A percentile compares a stretch with the other conserved stretches of the same genome.
Conservation (phyloP, 2,329 filamentous ascomycete species). For the Trematosphaeria pertusa region DNA sequence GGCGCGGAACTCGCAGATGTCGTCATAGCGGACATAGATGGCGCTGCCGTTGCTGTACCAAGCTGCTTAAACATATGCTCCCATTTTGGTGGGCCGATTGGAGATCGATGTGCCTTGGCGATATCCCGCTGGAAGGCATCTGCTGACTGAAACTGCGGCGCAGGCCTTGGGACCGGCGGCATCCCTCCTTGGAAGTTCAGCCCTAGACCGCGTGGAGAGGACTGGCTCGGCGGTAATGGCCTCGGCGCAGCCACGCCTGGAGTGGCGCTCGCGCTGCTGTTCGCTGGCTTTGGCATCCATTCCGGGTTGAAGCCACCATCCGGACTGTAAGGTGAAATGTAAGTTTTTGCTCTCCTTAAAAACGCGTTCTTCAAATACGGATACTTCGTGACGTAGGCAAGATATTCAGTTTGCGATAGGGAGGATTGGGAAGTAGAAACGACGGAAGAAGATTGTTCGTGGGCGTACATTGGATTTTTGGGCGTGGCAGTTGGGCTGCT, state of each 20-base stretch:
- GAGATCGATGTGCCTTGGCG: slow-evolving; percentile 27
- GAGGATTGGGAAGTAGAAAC: slow-evolving; percentile 44
- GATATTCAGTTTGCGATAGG: slow-evolving; percentile 44
- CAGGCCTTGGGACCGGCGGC: slow-evolving; percentile 31
- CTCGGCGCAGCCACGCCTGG: slow-evolving; percentile 23
- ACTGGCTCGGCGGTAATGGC: slow-evolving; percentile 17
- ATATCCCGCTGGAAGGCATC: slow-evolving; percentile 54
- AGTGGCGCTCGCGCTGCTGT: slow-evolving; percentile 10
- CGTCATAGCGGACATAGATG: not conserved
- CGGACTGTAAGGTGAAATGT: slow-evolving; percentile 56
- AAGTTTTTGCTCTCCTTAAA: slow-evolving; percentile 53
- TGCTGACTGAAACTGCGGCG: slow-evolving; percentile 52
- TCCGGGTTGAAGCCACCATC: slow-evolving; percentile 50
- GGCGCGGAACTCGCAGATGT: slow-evolving; percentile 7
- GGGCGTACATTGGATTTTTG: slow-evolving; percentile 49
- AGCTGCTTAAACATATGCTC: slow-evolving; percentile 45
- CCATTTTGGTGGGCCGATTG: slow-evolving; percentile 36
- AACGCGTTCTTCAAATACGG: slow-evolving; percentile 56
- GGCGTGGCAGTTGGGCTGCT: slow-evolving; percentile 39
- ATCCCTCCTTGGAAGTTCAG: slow-evolving; percentile 16
- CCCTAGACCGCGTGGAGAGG: slow-evolving; percentile 15
- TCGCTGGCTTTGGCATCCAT: slow-evolving; percentile 44
- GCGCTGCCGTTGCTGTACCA: slow-evolving; percentile 24
- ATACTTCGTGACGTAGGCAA: slow-evolving; percentile 53
- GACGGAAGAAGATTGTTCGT: slow-evolving; percentile 44